Base-by-base conservation (phyloP, 139 green algal genomes). In the Closterium sp. region DNA sequence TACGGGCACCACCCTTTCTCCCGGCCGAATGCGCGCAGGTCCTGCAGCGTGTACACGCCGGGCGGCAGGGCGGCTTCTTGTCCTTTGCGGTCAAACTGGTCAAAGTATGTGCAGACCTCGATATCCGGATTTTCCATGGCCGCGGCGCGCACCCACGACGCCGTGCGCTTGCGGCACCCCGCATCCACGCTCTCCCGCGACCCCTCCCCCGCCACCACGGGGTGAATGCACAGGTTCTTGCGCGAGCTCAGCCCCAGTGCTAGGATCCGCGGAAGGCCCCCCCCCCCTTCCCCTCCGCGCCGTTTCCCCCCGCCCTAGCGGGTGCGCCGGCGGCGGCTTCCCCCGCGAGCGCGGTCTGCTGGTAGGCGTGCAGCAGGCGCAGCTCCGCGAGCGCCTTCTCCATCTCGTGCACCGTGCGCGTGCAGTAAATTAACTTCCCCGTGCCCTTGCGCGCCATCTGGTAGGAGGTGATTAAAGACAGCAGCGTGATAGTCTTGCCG, bases 341-440 rank as follows among this genome's bases (percentile, higher is more conserved):
- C 43, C 43, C 43, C 10, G 43, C 43, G 43, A 69, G 43, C 43
- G 43, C 43, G 43, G 43, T 25, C 43, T 69, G 43, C 43, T 69
- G 43, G 91, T 99, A 99, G 30, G 95, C 95, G 8, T 99, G 95
- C 34, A 99, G 95, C 90, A 97, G 95, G 85, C 81, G 89, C 36
- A 96, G 87, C 91, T 96, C 94, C 16, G 90, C 94, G 4, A 96
- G 87, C 38, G 98, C 97, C 95, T 99, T 99, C 94, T 99, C 98
- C 98, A 99, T 99, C 96, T 99, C 98, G n/a, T 98, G 98, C 38
- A 99, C 98, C 6, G 98, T 99, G 84, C 98, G 97, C 1, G 98
- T 99, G 96, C 98, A 99, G 95, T 99, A 99, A 32, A 99, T 95
- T 34, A 99, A 97, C 96, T 99, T 99, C 87, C 98, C 98, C 0